Evolutionary conservation across 768 basidiomycete species (phyloP).

Genomic region (Boletus tomentosulus): DNA sequence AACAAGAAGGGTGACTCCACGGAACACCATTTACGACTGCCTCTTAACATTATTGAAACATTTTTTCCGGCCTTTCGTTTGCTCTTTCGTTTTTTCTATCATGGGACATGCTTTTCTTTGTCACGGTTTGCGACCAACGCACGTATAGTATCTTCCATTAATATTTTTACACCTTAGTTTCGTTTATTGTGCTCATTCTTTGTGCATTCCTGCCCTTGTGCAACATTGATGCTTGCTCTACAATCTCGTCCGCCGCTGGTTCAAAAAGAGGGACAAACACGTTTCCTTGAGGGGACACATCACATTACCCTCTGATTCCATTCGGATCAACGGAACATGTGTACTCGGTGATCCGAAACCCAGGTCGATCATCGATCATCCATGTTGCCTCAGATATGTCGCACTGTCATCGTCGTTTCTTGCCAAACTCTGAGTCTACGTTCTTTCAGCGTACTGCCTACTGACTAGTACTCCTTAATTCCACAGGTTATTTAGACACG

Average conservation of each 20-base stretch:
- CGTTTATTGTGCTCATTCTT: constrained; percentile 5
- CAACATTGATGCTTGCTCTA: constrained; percentile 1
- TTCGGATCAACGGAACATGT: neutral
- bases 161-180: constrained; percentile 15
- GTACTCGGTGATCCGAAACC: neutral
- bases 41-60: constrained; percentile 20
- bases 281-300: neutral
- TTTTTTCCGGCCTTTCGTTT: neutral
- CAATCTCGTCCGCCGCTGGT: neutral
- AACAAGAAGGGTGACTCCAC: constrained; percentile 41
- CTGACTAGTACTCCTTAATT: no score
- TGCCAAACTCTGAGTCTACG: neutral
- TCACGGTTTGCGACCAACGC: neutral
- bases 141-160: constrained; percentile 15
- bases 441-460: neutral
- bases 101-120: neutral
- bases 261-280: neutral
- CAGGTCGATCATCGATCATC: no score
- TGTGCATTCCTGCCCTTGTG: neutral
- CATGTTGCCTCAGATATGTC: no score
- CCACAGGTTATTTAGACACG: no score
- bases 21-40: neutral
- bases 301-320: no score
- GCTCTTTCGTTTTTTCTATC: neutral
- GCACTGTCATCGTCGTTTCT: no score